Evolutionary conservation across 2,329 filamentous ascomycete species (phyloP).

Genomic region (Myrmaecium sp.): DNA sequence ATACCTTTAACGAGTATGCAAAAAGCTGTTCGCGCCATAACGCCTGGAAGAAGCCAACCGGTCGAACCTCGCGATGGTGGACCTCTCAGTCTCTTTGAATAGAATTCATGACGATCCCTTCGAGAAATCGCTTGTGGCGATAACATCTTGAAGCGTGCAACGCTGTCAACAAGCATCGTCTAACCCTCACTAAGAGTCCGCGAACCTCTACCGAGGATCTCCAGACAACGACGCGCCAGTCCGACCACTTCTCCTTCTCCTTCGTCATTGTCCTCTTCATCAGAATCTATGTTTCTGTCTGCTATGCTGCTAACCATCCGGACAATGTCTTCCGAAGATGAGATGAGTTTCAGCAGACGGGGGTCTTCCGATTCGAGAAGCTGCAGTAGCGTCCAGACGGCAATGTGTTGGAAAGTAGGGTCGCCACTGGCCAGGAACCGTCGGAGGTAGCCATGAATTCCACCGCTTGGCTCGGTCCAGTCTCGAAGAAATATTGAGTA

Average conservation of each 20-base stretch:
- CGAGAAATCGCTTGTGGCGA: too few species aligned
- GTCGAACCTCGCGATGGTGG: too few species aligned
- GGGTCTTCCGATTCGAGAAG: slow-evolving; percentile 90
- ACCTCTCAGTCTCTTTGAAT: too few species aligned
- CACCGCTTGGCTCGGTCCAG: slow-evolving; percentile 82
- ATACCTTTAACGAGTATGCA: too few species aligned
- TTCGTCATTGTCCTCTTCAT: slow-evolving; percentile 73
- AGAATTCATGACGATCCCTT: too few species aligned
- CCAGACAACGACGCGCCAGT: slow-evolving; percentile 76
- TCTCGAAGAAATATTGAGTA: slow-evolving; percentile 92
- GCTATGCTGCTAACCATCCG: slow-evolving; percentile 84
- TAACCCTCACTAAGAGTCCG: slow-evolving; percentile 72
- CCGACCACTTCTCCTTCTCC: slow-evolving; percentile 87
- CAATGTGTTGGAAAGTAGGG: slow-evolving; percentile 96
- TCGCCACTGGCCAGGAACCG: slow-evolving; percentile 89
- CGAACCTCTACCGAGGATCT: slow-evolving; percentile 62
- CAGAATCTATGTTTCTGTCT: slow-evolving; percentile 72
- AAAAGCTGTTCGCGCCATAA: too few species aligned
- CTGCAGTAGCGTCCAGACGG: slow-evolving; percentile 93
- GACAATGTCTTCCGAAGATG: slow-evolving; percentile 79
- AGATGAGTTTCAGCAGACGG: slow-evolving; percentile 72
- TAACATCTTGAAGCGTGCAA: too few species aligned
- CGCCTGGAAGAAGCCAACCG: too few species aligned
- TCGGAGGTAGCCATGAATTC: slow-evolving; percentile 87
- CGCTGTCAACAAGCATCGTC: slow-evolving; percentile 5